These are phyloP conservation scores for Kandelia obovata DNA, from an alignment of 345 rosid species.

Conservation along the genomic window DNA sequence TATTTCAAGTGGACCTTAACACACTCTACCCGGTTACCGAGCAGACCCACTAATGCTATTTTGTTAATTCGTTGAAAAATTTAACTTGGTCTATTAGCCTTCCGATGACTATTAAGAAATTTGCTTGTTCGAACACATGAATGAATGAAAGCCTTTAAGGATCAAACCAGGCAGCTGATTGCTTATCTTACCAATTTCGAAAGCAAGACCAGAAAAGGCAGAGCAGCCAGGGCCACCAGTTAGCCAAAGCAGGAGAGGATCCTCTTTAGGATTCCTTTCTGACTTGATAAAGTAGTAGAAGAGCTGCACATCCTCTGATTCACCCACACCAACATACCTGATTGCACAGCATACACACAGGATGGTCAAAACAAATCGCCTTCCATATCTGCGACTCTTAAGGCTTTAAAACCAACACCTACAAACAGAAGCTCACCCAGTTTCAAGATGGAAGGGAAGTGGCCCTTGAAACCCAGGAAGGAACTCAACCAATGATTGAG, in stretches of 20 bases:
- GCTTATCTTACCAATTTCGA: neutral
- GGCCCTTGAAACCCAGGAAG: constrained; percentile 30
- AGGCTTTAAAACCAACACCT: neutral
- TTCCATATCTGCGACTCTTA: too few relatives aligned
- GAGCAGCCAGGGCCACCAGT: constrained; percentile 34
- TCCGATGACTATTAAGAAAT: neutral
- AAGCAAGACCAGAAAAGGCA: constrained; percentile 16
- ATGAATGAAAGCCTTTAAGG: neutral
- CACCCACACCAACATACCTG: constrained; percentile 25
- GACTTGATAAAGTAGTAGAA: constrained; percentile 27
- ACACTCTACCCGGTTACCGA: too few relatives aligned
- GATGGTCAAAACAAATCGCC: too few relatives aligned
- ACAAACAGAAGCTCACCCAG: constrained; percentile 14
- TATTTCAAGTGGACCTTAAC: too few relatives aligned
- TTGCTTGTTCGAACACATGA: neutral
- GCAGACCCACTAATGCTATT: too few relatives aligned
- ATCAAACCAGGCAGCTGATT: neutral
- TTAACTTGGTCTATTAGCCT: neutral
- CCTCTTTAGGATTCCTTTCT: constrained; percentile 11
- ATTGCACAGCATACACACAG: neutral
- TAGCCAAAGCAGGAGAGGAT: constrained; percentile 31
- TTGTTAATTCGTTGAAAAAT: too few relatives aligned
- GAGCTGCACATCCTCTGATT: constrained; percentile 27
- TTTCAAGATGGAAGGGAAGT: constrained; percentile 24
- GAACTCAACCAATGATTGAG: neutral